Evolutionary conservation across 192 early-diverging fungal species (phyloP).

Genomic region (Pilaira anomala): DNA sequence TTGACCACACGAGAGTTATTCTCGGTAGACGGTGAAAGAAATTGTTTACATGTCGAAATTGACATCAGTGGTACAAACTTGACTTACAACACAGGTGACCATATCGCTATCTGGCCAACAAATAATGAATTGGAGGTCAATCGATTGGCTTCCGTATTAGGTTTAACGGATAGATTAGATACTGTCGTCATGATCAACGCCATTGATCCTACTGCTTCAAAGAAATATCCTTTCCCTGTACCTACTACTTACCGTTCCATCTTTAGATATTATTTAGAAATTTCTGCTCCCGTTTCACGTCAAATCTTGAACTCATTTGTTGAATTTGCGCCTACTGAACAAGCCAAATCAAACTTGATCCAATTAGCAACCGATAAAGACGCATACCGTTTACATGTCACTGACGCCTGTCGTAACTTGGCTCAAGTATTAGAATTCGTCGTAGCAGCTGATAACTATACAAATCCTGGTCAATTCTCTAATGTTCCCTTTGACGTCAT

Average conservation of each 20-base stretch:
- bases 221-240: constrained; percentile 84
- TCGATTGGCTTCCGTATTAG: constrained; percentile 58
- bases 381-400: constrained; percentile 58
- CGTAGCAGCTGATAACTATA: constrained; percentile 9
- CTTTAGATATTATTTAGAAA: constrained; percentile 90
- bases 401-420: constrained; percentile 66
- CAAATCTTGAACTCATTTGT: constrained; percentile 63
- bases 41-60: constrained; percentile 91
- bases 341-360: constrained; percentile 48
- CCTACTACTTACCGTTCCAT: constrained; percentile 83
- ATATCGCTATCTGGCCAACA: constrained; percentile 87
- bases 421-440: constrained; percentile 67
- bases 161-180: constrained; percentile 67
- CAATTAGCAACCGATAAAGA: constrained; percentile 69
- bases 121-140: constrained; percentile 80
- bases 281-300: constrained; percentile 70
- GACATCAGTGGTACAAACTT: constrained; percentile 82
- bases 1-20: constrained; percentile 74
- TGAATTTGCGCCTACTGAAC: constrained; percentile 56
- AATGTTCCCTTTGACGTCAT: constrained; percentile 76
- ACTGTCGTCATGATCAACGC: constrained; percentile 64
- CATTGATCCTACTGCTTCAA: constrained; percentile 73
- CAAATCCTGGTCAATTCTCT: constrained; percentile 30
- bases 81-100: constrained; percentile 90
- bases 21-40: constrained; percentile 56